These are phyloP conservation scores for Diaporthe citriasiana DNA, from an alignment of 2,329 filamentous ascomycete genomes.

Conservation along the genomic window DNA sequence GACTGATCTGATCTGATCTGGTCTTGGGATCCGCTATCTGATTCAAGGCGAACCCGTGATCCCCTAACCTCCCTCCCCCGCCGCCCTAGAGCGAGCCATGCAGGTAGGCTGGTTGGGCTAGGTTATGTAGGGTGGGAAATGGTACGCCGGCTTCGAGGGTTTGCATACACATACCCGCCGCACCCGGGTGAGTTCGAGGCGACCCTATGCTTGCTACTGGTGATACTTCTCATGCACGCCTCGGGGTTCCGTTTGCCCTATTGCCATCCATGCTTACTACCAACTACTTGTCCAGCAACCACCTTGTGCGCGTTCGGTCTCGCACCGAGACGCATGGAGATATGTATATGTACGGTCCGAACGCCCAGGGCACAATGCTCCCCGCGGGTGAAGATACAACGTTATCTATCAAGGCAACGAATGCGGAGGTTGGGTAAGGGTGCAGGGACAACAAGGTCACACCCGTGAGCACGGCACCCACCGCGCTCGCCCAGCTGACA, in stretches of 20 bases:
- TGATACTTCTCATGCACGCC: constrained; percentile 12
- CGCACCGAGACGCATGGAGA: constrained; percentile 14
- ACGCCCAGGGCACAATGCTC: neutral
- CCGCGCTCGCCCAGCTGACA: constrained; percentile 17
- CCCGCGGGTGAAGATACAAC: neutral
- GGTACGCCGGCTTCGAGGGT: constrained; percentile 16
- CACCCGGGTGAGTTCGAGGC: neutral
- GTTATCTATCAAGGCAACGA: neutral
- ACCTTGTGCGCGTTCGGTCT: constrained; percentile 14
- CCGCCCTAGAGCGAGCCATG: constrained; percentile 15
- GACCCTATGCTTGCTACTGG: neutral
- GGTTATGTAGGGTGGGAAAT: constrained; percentile 31
- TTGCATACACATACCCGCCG: constrained; percentile 14
- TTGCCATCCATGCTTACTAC: neutral
- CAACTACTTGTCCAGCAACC: neutral
- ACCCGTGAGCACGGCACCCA: neutral
- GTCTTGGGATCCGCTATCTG: constrained; percentile 33
- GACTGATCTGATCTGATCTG: constrained; percentile 18
- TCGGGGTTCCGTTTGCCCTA: neutral
- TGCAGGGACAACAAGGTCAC: constrained; percentile 6
- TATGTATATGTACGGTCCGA: neutral
- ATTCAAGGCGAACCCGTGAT: constrained; percentile 33
- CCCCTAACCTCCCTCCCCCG: neutral
- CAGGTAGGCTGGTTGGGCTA: neutral
- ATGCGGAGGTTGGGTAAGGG: neutral